Evolutionary conservation across 225 moss, liverwort and hornwort genomes (phyloP), one percentile per base, ranked within the genome.

Genomic region (Polytrichum formosum): DNA sequence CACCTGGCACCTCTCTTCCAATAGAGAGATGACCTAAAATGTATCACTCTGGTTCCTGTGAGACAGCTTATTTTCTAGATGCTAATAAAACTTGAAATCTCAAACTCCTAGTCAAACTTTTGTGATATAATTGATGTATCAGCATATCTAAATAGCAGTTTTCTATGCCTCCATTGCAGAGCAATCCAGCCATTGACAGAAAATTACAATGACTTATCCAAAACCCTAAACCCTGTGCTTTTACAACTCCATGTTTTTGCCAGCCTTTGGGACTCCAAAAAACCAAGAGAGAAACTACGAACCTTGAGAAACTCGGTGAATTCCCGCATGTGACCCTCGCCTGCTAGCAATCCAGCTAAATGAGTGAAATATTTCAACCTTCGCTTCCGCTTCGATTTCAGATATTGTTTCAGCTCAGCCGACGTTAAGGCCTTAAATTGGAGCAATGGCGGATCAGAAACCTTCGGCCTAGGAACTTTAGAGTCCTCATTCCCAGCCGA

Each of bases 311-410:
- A 46, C 13, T 13, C 46, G 16, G 46, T 46, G 16, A 46, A 46
- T 46, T 46, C 46, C 46, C 86, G 60, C 68, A 91, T 70, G 70
- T 80, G 70, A 53, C 95, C 92, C 63, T 88, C 95, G n/a, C 75
- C 82, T 26, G 91, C 91, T 26, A 95, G 91, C 79, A 80, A 80
- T 63, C 74, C 86, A 27, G 91, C 89, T 75, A 92, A 79, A 21
- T 46, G 64, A 7, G 76, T 77, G 53, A 85, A 92, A 46, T 71
- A 75, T 66, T 90, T 80, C 71, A 88, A 70, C 76, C 76, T 78
- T 72, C 77, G 70, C 70, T 88, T 87, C 81, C 55, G 72, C 67
- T 80, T 74, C 20, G 85, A 87, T 64, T 72, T 69, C 31, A 88
- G 63, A 26, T 81, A 73, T 35, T 69, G 72, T 77, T 87, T 85